Percentiles rank a stretch among this genome's conserved stretches.
Evolutionary conservation across 495 filamentous ascomycete genomes (phyloP).

Genomic region (Melanomma pulvis-pyrius): DNA sequence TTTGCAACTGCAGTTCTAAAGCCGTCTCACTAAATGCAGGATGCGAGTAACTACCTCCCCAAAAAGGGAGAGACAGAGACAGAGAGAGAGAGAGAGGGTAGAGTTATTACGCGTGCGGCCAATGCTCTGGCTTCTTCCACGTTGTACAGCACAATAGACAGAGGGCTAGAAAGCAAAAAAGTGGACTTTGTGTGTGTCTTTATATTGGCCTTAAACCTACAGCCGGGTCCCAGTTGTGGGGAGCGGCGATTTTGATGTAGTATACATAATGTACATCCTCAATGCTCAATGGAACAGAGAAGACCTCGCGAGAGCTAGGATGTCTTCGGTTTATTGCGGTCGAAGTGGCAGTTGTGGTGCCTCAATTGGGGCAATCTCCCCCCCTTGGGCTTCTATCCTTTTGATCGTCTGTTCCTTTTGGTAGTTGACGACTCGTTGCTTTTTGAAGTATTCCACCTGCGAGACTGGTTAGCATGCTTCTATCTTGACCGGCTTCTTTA

Average conservation of each 20-base stretch:
- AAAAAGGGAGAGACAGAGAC: background rate
- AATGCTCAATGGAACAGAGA: background rate
- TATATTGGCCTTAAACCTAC: background rate
- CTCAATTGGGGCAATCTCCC: conserved; percentile 45
- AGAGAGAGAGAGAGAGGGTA: too few relatives aligned
- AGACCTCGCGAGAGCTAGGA: background rate
- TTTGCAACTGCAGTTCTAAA: background rate
- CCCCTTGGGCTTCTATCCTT: conserved; percentile 75
- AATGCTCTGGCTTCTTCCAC: too few relatives aligned
- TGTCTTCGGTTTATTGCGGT: background rate
- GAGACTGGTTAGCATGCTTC: background rate
- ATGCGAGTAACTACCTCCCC: too few relatives aligned
- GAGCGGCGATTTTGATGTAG: conserved; percentile 5
- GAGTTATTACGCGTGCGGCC: too few relatives aligned
- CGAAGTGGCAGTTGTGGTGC: conserved; percentile 19
- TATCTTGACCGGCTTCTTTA: background rate
- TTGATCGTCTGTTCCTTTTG: conserved; percentile 80
- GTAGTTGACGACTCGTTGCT: conserved; percentile 86
- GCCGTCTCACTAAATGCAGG: background rate
- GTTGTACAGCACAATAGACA: background rate
- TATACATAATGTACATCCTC: conserved; percentile 32
- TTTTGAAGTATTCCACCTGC: conserved; percentile 97
- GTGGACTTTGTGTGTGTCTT: background rate
- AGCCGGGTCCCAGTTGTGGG: background rate
- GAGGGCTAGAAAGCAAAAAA: background rate